These are phyloP conservation scores for Hirschioporus abietinus DNA, from an alignment of 768 basidiomycete species.

Conservation along the genomic window DNA sequence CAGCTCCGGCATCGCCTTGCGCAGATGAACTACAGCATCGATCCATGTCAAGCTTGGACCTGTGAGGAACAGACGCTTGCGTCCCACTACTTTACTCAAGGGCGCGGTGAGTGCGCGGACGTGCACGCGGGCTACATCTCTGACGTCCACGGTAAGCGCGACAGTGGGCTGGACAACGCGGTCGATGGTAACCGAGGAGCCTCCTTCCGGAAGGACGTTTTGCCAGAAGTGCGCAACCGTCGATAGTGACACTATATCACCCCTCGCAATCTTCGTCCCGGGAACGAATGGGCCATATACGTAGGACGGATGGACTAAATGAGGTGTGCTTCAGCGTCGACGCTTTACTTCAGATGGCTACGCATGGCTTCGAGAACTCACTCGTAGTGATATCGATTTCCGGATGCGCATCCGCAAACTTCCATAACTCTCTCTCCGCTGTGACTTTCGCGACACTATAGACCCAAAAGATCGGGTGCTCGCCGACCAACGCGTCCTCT, in stretches of 20 bases:
- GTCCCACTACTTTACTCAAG: slow-evolving; percentile 9
- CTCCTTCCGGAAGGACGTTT: slow-evolving; percentile 16
- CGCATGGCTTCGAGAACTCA: too few relatives aligned
- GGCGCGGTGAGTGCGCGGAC: slow-evolving; percentile 20
- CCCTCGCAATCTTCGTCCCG: slow-evolving; percentile 14
- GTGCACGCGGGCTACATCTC: slow-evolving; percentile 27
- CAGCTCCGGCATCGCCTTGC: too few relatives aligned
- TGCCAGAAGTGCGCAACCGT: slow-evolving; percentile 22
- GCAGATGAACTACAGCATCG: slow-evolving; percentile 21
- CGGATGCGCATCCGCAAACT: slow-evolving; percentile 21
- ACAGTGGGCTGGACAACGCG: slow-evolving; percentile 12
- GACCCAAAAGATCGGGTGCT: slow-evolving; percentile 17
- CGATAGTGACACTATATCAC: slow-evolving; percentile 15
- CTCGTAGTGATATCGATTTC: slow-evolving; percentile 18
- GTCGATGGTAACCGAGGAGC: slow-evolving; percentile 11
- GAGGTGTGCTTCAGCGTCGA: not conserved
- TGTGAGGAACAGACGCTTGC: slow-evolving; percentile 21
- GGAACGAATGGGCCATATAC: slow-evolving; percentile 22
- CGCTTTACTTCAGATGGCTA: slow-evolving; percentile 30
- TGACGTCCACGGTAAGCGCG: slow-evolving; percentile 24
- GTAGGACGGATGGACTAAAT: slow-evolving; percentile 25
- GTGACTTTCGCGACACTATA: slow-evolving; percentile 37
- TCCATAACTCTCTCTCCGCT: slow-evolving; percentile 22
- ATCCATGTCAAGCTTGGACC: slow-evolving; percentile 21
- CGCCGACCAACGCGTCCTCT: slow-evolving; percentile 25